Evolutionary conservation across 108 stramenopile species (phyloP).

Genomic region (Cyclotella atomus): DNA sequence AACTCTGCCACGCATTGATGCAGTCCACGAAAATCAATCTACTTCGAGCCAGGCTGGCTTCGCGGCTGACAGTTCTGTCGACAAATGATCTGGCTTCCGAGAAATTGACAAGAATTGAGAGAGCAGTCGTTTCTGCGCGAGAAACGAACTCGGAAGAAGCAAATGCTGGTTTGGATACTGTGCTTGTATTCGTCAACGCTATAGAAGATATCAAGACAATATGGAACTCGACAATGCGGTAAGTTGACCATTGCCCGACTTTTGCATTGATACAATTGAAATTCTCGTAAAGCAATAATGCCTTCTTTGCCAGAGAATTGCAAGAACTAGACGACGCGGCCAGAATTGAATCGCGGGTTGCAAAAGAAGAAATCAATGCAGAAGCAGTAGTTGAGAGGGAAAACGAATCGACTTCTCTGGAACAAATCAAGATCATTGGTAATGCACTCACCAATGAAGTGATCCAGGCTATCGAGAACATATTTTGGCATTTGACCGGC

Average conservation of each 20-base stretch:
- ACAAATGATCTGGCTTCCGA: conserved; percentile 23
- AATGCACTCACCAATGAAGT: conserved; percentile 43
- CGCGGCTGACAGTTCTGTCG: conserved; percentile 13
- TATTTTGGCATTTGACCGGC: conserved; percentile 44
- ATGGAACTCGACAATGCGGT: conserved; percentile 36
- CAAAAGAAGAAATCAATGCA: conserved; percentile 46
- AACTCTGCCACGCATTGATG: conserved; percentile 14
- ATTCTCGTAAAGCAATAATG: too few species aligned
- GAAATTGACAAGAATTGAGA: conserved; percentile 20
- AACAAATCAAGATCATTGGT: conserved; percentile 49
- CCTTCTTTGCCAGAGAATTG: conserved; percentile 16
- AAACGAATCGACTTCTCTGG: conserved; percentile 36
- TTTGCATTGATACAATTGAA: too few species aligned
- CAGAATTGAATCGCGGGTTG: conserved; percentile 36
- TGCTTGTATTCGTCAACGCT: conserved; percentile 24
- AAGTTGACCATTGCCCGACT: not conserved
- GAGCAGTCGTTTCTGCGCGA: conserved; percentile 14
- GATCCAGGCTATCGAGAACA: conserved; percentile 42
- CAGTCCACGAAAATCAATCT: conserved; percentile 24
- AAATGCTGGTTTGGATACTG: conserved; percentile 14
- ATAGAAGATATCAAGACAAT: conserved; percentile 25
- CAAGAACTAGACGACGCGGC: conserved; percentile 41
- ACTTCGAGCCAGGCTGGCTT: conserved; percentile 12
- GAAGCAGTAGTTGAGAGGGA: conserved; percentile 58
- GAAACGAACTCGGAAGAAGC: conserved; percentile 24